Base-by-base conservation (phyloP, 495 filamentous ascomycete genomes). In the Choiromyces venosus region DNA sequence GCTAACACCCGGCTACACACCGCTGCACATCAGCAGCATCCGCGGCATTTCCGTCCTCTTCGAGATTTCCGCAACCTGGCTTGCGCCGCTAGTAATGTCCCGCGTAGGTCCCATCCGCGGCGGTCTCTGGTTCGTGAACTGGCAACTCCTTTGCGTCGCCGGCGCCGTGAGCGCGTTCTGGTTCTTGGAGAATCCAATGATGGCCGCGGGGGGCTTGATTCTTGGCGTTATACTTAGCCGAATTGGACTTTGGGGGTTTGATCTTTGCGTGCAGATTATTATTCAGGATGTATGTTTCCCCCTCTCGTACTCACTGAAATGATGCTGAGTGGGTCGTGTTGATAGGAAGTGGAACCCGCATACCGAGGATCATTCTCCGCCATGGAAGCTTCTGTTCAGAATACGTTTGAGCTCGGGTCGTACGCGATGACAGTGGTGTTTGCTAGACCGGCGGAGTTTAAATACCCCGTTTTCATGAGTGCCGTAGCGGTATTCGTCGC, bases 101-200 rank as follows among this genome's bases (percentile, higher is more conserved):
- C 80, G 82, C 7, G 87, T 91, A 44, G 89, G 90, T 0, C 81
- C 85, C 10, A 84, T 88, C 6, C 79, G 90, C 1, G 85, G 86
- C 0, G 90, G 89, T 1, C 79, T 91, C 9, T 91, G 90, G 91
- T 87, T 86, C 67, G 70, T 88, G 6, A 87, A 84, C 70, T 91
- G 88, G 88, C 89, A 91, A 72, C 82, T 89, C 42, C 72, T 79
- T 12, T 87, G 84, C 71, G 74, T 90, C 0, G 84, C 82, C 3
- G 84, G 79, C 0, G 85, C 84, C 0, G 76, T 84, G 12, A 76
- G 76, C 0, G 83, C 85, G 46, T 85, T 87, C 67, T 87, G 82
- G 65, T 74, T 76, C 65, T 69, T 82, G 19, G 40, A 71, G 7
- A 74, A 8, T 79, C 33, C 35, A 85, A 1, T 19, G 21, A 10